phyloP scores from a whole-genome alignment of 169 alveolate species.

The Perkinsus olseni region DNA sequence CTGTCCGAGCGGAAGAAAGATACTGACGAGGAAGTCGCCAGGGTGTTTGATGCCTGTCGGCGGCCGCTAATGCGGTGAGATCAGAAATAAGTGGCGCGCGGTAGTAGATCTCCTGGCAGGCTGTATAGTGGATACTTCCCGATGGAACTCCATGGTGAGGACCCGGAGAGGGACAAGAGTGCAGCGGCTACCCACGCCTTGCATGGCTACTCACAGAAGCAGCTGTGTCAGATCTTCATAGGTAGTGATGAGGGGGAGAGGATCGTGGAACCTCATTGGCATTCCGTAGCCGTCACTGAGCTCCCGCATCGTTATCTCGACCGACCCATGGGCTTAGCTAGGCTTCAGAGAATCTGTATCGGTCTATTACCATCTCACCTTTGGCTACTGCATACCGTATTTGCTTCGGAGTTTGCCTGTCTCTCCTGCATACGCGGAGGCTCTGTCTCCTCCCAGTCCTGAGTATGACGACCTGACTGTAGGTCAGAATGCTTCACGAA shows the following conservation, averaged over 20 bases:
- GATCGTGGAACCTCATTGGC: no score
- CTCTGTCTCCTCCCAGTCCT: no score
- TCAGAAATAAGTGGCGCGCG: background rate
- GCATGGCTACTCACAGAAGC: background rate
- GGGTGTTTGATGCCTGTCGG: background rate
- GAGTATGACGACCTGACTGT: no score
- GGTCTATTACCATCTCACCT: no score
- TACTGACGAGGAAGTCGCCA: background rate
- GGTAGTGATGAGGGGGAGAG: background rate
- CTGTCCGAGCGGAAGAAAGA: background rate
- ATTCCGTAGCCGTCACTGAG: no score
- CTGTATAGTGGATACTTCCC: background rate
- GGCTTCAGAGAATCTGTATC: no score
- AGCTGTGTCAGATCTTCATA: background rate
- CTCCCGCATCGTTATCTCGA: no score
- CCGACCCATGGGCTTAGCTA: no score
- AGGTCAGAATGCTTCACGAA: no score
- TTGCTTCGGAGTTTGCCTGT: no score
- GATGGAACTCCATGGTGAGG: background rate
- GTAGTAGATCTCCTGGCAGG: background rate
- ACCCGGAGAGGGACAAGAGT: background rate
- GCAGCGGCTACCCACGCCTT: background rate
- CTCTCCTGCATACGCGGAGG: no score
- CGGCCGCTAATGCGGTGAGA: background rate
- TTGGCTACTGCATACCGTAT: no score